Percentiles rank a stretch among this genome's conserved stretches.
Conservation (phyloP, 257 asterid species). For the Solanum verrucosum region DNA sequence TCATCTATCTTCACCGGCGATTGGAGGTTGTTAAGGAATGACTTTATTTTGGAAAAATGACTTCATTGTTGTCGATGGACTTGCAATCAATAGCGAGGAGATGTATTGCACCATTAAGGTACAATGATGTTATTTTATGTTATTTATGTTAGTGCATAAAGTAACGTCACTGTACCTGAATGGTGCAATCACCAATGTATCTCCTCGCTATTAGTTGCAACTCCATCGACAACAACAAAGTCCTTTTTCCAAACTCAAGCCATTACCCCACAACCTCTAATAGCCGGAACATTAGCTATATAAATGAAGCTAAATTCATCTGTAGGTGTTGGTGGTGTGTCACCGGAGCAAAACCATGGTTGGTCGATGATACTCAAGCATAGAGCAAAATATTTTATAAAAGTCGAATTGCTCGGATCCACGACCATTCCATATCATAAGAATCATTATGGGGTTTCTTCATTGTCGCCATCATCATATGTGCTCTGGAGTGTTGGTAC, state of each 20-base stretch:
- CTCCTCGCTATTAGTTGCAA: background rate
- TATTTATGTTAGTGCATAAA: background rate
- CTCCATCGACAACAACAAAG: background rate
- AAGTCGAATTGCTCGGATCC: background rate
- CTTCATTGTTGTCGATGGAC: background rate
- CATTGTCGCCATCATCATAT: background rate
- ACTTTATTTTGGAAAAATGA: background rate
- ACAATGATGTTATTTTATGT: background rate
- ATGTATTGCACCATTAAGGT: background rate
- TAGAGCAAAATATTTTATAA: background rate
- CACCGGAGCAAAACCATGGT: background rate
- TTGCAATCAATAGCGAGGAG: background rate
- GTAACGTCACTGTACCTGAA: background rate
- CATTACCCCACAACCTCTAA: background rate
- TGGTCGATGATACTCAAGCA: background rate
- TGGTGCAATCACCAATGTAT: background rate
- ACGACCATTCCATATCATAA: background rate
- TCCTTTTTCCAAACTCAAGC: background rate
- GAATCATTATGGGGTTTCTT: background rate
- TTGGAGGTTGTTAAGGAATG: background rate
- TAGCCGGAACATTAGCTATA: background rate
- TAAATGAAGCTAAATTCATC: background rate
- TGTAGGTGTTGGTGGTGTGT: background rate
- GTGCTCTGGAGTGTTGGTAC: background rate
- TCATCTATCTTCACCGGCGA: background rate